Percentiles rank a stretch among this genome's conserved stretches.
Evolutionary conservation across 805 yeast species (phyloP).

Genomic region (Barnettozyma californica): DNA sequence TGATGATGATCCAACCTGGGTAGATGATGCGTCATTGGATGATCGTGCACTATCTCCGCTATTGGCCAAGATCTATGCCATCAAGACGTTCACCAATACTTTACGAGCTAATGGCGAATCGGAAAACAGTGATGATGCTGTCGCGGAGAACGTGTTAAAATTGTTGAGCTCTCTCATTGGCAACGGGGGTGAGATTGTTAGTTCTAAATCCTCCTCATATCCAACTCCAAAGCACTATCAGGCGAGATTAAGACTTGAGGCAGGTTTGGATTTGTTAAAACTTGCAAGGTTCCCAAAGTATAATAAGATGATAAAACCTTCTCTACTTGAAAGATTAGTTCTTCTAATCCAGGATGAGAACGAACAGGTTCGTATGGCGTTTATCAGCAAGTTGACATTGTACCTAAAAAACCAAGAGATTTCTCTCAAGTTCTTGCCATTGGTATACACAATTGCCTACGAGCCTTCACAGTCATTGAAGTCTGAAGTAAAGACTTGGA

Average conservation of each 20-base stretch:
- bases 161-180: constrained; percentile 60
- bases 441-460: constrained; percentile 68
- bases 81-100: constrained; percentile 57
- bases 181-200: constrained; percentile 73
- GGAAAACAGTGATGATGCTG: constrained; percentile 34
- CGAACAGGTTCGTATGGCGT: constrained; percentile 46
- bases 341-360: constrained; percentile 65
- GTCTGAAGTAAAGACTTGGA: constrained; percentile 60
- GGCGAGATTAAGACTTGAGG: constrained; percentile 56
- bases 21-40: constrained; percentile 39
- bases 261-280: constrained; percentile 62
- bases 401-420: constrained; percentile 46
- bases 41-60: constrained; percentile 29
- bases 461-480: constrained; percentile 58
- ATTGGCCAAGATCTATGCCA: constrained; percentile 44
- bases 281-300: constrained; percentile 52
- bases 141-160: constrained; percentile 61
- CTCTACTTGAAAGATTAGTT: constrained; percentile 46
- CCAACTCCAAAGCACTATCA: constrained; percentile 64
- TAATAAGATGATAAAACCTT: constrained; percentile 47
- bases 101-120: constrained; percentile 34
- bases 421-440: constrained; percentile 60
- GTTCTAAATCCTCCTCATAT: constrained; percentile 34
- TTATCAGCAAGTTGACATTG: constrained; percentile 46
- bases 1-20: constrained; percentile 38